Evolutionary conservation across 2,329 filamentous ascomycete species (phyloP), one percentile per base, ranked within the genome.

Genomic region (Colletotrichum karsti): DNA sequence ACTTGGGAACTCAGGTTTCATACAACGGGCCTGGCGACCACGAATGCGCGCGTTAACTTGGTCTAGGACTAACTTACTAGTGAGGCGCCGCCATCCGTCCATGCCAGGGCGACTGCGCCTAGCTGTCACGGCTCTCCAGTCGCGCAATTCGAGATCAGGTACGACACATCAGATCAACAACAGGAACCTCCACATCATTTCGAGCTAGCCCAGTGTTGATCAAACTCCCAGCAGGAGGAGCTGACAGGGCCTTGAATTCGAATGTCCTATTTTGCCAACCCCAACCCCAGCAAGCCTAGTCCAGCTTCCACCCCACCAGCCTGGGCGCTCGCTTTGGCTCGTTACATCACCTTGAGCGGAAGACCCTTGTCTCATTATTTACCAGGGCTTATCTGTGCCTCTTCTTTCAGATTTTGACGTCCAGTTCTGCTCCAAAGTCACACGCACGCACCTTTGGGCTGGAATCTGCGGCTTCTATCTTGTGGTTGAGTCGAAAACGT

Each of bases 291-390:
- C 42, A 50, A 54, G 37, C 54, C 62, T 46, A 46, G 39, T 41
- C 39, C 60, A 46, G 42, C 51, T 48, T 58, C 53, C 26, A 63
- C 53, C 57, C 66, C 55, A 66, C 37, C 55, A 35, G 46, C 39
- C 37, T 54, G 24, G 65, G 48, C 39, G 62, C 66, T 67, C 55
- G 66, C 66, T 69, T 56, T 69, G 54, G 55, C 48, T 60, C 42
- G 62, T 67, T 61, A 51, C 66, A 69, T 69, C 54, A 67, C 55
- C 37, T 60, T 61, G 48, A 41, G 42, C 41, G 10, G 48, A 69
- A 50, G 48, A 67, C 46, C 66, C 66, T 67, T 61, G 66, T 69
- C 66, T 69, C 46, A 60, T 46, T 53, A 24, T 53, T 59, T 55
- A 28, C 55, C 48, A 51, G 66, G 48, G 62, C 61, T 66, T 42